phyloP scores from a whole-genome alignment of 2,329 filamentous ascomycete species.

The Aspergillus nomiae region DNA sequence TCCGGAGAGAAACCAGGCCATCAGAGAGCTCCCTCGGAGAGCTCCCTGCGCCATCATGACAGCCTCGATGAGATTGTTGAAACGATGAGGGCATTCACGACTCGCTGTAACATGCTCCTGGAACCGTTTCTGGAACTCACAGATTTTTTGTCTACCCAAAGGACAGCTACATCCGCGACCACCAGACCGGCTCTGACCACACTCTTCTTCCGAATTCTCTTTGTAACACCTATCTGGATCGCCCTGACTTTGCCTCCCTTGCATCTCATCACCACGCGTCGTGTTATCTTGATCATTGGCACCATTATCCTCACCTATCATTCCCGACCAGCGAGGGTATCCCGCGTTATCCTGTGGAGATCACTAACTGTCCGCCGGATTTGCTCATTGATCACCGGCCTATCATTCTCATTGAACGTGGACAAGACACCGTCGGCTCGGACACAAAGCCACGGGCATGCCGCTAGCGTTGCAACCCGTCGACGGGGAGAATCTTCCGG shows the following conservation, averaged over 20 bases:
- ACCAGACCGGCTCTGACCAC: slow-evolving; percentile 87
- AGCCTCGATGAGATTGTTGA: slow-evolving; percentile 97
- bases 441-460: slow-evolving; percentile 47
- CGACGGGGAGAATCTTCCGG: slow-evolving; percentile 62
- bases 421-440: slow-evolving; percentile 26
- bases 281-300: slow-evolving; percentile 81
- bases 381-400: slow-evolving; percentile 74
- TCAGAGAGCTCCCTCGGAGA: slow-evolving; percentile 57
- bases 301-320: slow-evolving; percentile 91
- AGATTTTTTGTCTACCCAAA: slow-evolving; percentile 89
- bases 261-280: slow-evolving; percentile 80
- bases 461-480: slow-evolving; percentile 50
- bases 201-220: slow-evolving; percentile 83
- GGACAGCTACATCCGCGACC: slow-evolving; percentile 86
- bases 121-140: slow-evolving; percentile 87
- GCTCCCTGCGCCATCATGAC: slow-evolving; percentile 79
- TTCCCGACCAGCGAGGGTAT: slow-evolving; percentile 79
- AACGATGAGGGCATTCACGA: slow-evolving; percentile 85
- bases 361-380: slow-evolving; percentile 72
- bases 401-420: slow-evolving; percentile 60
- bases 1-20: slow-evolving; percentile 64
- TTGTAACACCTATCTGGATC: slow-evolving; percentile 88
- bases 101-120: slow-evolving; percentile 85
- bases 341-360: slow-evolving; percentile 86
- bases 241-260: slow-evolving; percentile 78